Evolutionary conservation across 495 filamentous ascomycete genomes (phyloP).

Genomic region (Penicillium roqueforti): DNA sequence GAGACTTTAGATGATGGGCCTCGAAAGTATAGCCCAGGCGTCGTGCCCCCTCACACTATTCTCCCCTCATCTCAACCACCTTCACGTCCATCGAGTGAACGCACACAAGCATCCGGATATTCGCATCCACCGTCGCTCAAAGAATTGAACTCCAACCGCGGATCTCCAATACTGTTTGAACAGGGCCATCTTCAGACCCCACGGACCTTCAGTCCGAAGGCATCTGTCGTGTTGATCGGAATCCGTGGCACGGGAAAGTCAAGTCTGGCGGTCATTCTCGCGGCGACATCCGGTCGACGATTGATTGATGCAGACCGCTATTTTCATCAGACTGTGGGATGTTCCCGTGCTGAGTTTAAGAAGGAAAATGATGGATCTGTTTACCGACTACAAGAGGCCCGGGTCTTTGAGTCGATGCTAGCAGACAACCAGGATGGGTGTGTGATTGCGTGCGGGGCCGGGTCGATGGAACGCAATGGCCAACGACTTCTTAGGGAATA

Average conservation of each 20-base stretch:
- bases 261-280: conserved; percentile 72
- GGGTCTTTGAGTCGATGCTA: conserved; percentile 61
- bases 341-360: conserved; percentile 57
- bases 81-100: conserved; percentile 24
- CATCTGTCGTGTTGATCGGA: conserved; percentile 71
- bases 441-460: conserved; percentile 66
- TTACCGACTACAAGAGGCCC: conserved; percentile 58
- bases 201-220: conserved; percentile 52
- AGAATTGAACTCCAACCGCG: conserved; percentile 30
- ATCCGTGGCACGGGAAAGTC: conserved; percentile 73
- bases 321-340: conserved; percentile 64
- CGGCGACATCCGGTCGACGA: conserved; percentile 62
- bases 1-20: conserved; percentile 26
- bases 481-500: conserved; percentile 43
- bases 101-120: conserved; percentile 21
- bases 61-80: background rate
- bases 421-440: conserved; percentile 56
- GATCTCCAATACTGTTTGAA: conserved; percentile 34
- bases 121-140: conserved; percentile 20
- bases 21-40: conserved; percentile 15
- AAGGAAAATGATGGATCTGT: conserved; percentile 54
- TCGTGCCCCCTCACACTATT: background rate
- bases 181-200: conserved; percentile 23
- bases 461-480: conserved; percentile 46
- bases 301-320: conserved; percentile 68